These are phyloP conservation scores for Calvatia gigantea DNA, from an alignment of 768 basidiomycete genomes.

Conservation along the genomic window DNA sequence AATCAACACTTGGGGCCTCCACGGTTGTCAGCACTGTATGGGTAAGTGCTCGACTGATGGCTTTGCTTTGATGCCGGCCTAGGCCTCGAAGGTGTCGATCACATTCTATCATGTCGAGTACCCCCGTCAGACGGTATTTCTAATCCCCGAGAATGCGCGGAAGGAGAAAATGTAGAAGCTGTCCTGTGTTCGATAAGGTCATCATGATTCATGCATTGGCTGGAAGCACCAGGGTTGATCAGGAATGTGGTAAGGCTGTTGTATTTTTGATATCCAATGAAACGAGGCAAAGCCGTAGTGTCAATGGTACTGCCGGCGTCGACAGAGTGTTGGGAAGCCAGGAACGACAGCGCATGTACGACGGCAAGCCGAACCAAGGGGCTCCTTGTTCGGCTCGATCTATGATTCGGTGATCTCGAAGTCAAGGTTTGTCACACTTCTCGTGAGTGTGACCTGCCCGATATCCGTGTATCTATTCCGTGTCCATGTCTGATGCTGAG, in stretches of 20 bases:
- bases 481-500: slow-evolving; percentile 9
- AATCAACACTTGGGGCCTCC: background rate
- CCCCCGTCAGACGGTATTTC: background rate
- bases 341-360: slow-evolving; percentile 7
- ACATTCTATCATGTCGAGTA: background rate
- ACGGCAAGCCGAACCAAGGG: background rate
- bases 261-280: background rate
- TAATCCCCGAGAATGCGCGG: background rate
- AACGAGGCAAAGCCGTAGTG: background rate
- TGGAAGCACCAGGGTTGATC: background rate
- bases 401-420: background rate
- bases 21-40: background rate
- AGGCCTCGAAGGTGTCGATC: slow-evolving; percentile 14
- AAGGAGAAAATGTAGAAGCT: background rate
- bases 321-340: slow-evolving; percentile 8
- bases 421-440: background rate
- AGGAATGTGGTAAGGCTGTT: background rate
- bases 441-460: slow-evolving; percentile 2
- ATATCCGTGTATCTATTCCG: background rate
- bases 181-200: background rate
- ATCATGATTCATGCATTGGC: background rate
- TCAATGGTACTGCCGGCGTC: slow-evolving; percentile 1
- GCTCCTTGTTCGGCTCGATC: slow-evolving; percentile 6
- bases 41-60: background rate
- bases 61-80: slow-evolving; percentile 3